phyloP scores from a whole-genome alignment of 2,329 filamentous ascomycete genomes.

The Sporothrix inflata region DNA sequence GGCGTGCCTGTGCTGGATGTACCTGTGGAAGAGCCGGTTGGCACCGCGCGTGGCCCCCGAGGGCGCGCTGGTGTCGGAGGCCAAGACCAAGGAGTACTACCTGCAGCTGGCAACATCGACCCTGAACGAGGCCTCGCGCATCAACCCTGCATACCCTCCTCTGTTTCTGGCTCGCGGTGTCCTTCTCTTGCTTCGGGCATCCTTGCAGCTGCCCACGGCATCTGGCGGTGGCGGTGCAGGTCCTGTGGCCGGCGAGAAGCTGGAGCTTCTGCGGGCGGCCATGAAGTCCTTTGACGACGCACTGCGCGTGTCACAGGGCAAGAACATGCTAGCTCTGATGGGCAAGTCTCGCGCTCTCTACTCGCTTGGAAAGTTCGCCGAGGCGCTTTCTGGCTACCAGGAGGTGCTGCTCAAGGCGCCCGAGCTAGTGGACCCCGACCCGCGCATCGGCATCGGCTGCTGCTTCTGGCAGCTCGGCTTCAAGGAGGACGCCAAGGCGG shows the following conservation, averaged over 20 bases:
- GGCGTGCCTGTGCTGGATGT: conserved; percentile 86
- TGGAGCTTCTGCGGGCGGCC: conserved; percentile 80
- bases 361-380: conserved; percentile 81
- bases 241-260: conserved; percentile 69
- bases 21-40: conserved; percentile 84
- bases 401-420: conserved; percentile 84
- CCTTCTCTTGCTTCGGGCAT: conserved; percentile 83
- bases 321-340: conserved; percentile 90
- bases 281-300: conserved; percentile 95
- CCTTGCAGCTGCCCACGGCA: conserved; percentile 76
- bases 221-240: conserved; percentile 54
- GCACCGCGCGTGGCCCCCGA: conserved; percentile 68
- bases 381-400: conserved; percentile 84
- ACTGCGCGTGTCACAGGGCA: conserved; percentile 77
- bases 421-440: conserved; percentile 87
- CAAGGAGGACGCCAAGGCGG: conserved; percentile 86
- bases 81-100: conserved; percentile 91
- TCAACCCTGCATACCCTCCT: conserved; percentile 90
- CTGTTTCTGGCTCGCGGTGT: conserved; percentile 91
- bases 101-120: conserved; percentile 87
- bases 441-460: conserved; percentile 91
- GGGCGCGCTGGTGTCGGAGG: conserved; percentile 66
- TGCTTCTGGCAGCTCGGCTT: conserved; percentile 97
- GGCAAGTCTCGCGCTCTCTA: conserved; percentile 87
- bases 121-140: conserved; percentile 91